Evolutionary conservation across 1,284 basidiomycete genomes (phyloP).

Genomic region (Cutaneotrichosporon cyanovorans): DNA sequence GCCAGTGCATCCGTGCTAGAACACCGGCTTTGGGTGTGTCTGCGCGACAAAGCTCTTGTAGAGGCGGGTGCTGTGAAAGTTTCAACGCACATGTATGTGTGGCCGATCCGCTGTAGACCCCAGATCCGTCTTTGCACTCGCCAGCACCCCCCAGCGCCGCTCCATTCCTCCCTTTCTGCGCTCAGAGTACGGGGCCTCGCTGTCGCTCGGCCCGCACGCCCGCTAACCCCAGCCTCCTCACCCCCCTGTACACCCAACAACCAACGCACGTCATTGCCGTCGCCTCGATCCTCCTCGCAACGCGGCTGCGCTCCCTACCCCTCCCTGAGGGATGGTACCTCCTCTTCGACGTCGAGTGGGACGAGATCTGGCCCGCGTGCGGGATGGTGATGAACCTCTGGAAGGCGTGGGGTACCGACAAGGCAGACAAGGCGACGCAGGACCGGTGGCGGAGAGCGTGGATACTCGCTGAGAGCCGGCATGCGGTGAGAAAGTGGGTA

Average conservation of each 20-base stretch:
- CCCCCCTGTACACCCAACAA: slow-evolving; percentile 80
- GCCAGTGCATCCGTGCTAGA: too few species aligned
- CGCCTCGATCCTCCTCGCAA: slow-evolving; percentile 70
- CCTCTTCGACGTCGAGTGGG: slow-evolving; percentile 75
- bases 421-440: slow-evolving; percentile 27
- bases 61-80: too few species aligned
- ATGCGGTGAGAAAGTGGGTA: slow-evolving; percentile 48
- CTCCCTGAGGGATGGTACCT: slow-evolving; percentile 80
- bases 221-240: slow-evolving; percentile 61
- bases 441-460: slow-evolving; percentile 52
- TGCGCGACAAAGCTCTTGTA: too few species aligned
- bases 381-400: slow-evolving; percentile 71
- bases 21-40: not conserved
- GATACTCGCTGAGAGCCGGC: slow-evolving; percentile 47
- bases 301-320: slow-evolving; percentile 60
- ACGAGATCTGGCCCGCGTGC: slow-evolving; percentile 72
- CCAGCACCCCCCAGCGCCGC: too few species aligned
- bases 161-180: not conserved
- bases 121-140: too few species aligned
- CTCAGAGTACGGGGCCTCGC: not conserved
- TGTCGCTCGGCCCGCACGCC: not conserved
- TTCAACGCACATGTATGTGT: too few species aligned
- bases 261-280: slow-evolving; percentile 81
- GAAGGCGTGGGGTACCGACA: slow-evolving; percentile 32
- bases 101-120: too few species aligned